Conservation (phyloP, 169 alveolate genomes). For the Ichthyophthirius multifiliis region DNA sequence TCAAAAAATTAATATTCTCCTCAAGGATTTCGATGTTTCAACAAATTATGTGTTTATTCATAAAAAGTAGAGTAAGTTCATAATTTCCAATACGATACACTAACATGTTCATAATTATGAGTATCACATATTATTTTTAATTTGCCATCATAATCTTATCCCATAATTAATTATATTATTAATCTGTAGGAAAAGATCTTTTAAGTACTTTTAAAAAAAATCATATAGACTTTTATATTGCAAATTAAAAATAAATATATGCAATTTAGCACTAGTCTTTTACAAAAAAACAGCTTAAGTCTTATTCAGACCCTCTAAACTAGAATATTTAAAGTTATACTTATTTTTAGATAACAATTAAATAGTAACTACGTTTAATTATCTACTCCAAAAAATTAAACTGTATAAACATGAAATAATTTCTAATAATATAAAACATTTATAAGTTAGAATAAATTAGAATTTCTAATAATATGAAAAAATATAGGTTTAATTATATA, state of each 20-base stretch:
- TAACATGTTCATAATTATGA: slow-evolving; percentile 60
- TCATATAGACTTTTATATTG: slow-evolving; percentile 59
- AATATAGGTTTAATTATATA: not conserved
- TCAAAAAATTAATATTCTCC: slow-evolving; percentile 6
- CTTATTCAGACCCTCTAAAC: slow-evolving; percentile 21
- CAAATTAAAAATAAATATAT: slow-evolving; percentile 51
- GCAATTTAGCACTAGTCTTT: slow-evolving; percentile 36
- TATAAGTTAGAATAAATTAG: no score
- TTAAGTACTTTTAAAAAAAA: slow-evolving; percentile 75
- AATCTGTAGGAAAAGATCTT: slow-evolving; percentile 29
- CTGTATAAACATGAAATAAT: slow-evolving; percentile 4
- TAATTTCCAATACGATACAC: slow-evolving; percentile 51
- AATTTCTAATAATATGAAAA: no score
- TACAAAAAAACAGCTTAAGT: slow-evolving; percentile 21
- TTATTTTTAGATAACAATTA: slow-evolving; percentile 47
- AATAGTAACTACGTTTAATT: slow-evolving; percentile 47
- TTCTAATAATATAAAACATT: not conserved
- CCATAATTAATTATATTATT: slow-evolving; percentile 37
- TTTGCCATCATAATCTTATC: slow-evolving; percentile 23
- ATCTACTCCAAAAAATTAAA: slow-evolving; percentile 59
- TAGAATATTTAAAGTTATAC: slow-evolving; percentile 8
- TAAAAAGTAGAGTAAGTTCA: slow-evolving; percentile 30
- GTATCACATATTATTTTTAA: slow-evolving; percentile 22
- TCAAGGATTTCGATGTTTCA: slow-evolving; percentile 47
- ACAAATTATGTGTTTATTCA: not conserved